Evolutionary conservation across 768 basidiomycete genomes (phyloP), one percentile per base, ranked within the genome.

Genomic region (Calocera cornea): DNA sequence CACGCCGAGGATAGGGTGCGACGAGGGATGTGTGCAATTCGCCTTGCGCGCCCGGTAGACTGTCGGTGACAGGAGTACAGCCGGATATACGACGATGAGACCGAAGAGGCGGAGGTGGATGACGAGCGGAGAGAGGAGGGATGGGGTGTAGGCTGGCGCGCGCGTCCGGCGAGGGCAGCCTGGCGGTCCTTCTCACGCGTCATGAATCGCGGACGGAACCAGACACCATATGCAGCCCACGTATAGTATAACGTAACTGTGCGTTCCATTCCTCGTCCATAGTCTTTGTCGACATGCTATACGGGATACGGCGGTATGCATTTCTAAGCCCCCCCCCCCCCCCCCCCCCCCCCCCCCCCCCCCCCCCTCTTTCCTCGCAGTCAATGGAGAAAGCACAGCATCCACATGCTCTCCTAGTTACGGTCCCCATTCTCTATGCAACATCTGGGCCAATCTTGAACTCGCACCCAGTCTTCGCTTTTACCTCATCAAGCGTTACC

Each of bases 401-500:
- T n/a, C n/a, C n/a, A n/a, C n/a, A n/a, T n/a, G n/a, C n/a, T n/a
- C n/a, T n/a, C n/a, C n/a, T n/a, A n/a, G n/a, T n/a, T n/a, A n/a
- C n/a, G n/a, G n/a, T n/a, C n/a, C n/a, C n/a, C n/a, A n/a, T n/a
- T n/a, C n/a, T n/a, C 54, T 60, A 60, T 27, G 54, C 24, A 10
- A 78, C 47, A 50, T 73, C 65, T 33, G 74, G 71, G 16, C 75
- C 73, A 33, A 77, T 73, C 68, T 74, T 73, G 79, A 95, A 97
- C 33, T 87, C 84, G 66, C 89, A 90, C 1, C 86, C 91, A 1
- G 95, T 97, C 83, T 92, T 94, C 27, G 85, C 84, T 76, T 80
- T 84, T 44, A 97, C 86, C 73, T 95, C 91, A 31, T 92, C 91
- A 65, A 95, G 74, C 0, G 86, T 86, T 31, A 88, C 86, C 1